phyloP scores from a whole-genome alignment of 495 filamentous ascomycete species.

The Talaromyces borbonicus region DNA sequence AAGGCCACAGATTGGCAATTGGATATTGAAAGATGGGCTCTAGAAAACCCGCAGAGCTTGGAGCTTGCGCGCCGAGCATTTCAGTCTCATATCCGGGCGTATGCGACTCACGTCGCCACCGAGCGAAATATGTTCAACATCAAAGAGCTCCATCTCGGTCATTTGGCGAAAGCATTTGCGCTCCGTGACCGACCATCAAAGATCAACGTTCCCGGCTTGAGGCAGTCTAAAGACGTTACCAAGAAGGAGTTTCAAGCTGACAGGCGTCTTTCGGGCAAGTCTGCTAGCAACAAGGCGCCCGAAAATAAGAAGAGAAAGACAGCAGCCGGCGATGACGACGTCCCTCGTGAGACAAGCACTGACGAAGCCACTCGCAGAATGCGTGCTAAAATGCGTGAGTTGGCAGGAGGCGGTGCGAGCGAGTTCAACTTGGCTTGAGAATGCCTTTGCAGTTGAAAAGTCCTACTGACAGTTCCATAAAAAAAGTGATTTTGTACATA shows the following conservation, averaged over 20 bases:
- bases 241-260: slow-evolving; percentile 41
- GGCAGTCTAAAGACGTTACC: slow-evolving; percentile 30
- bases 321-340: slow-evolving; percentile 29
- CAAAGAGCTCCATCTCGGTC: slow-evolving; percentile 78
- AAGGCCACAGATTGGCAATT: slow-evolving; percentile 70
- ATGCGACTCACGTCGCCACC: slow-evolving; percentile 80
- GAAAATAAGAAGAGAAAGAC: slow-evolving; percentile 31
- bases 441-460: background rate
- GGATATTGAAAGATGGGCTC: slow-evolving; percentile 60
- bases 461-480: slow-evolving; percentile 9
- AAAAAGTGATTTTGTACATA: slow-evolving; percentile 17
- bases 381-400: slow-evolving; percentile 68
- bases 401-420: slow-evolving; percentile 49
- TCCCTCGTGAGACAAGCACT: slow-evolving; percentile 30
- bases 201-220: slow-evolving; percentile 63
- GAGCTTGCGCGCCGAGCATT: slow-evolving; percentile 72
- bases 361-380: slow-evolving; percentile 64
- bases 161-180: slow-evolving; percentile 87
- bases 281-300: slow-evolving; percentile 13
- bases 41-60: slow-evolving; percentile 49
- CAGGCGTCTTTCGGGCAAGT: slow-evolving; percentile 10
- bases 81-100: slow-evolving; percentile 86
- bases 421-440: slow-evolving; percentile 82
- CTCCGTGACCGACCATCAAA: slow-evolving; percentile 79
- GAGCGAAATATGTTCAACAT: slow-evolving; percentile 84